These are phyloP conservation scores for Aureobasidium namibiae DNA, from an alignment of 2,329 filamentous ascomycete species.

Conservation along the genomic window DNA sequence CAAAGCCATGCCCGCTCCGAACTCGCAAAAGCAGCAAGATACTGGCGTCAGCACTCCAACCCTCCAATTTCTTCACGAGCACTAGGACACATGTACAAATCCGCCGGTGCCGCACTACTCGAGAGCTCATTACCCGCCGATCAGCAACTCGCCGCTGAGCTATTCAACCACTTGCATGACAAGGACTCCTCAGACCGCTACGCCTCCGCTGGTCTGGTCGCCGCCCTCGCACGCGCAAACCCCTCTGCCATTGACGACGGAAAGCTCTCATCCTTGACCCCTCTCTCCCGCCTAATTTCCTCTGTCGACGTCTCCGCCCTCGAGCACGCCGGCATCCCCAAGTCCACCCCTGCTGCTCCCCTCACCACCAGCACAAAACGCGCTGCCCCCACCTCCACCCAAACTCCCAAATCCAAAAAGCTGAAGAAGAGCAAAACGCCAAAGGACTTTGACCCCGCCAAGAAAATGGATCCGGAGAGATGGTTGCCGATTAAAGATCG, in stretches of 20 bases:
- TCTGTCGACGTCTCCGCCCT: conserved; percentile 55
- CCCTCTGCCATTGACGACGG: conserved; percentile 46
- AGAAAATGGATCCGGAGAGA: conserved; percentile 78
- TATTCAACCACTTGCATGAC: conserved; percentile 65
- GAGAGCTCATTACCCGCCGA: conserved; percentile 64
- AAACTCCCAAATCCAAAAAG: conserved; percentile 48
- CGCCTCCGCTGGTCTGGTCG: conserved; percentile 75
- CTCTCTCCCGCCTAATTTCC: conserved; percentile 53
- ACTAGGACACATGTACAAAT: conserved; percentile 59
- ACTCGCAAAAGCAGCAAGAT: conserved; percentile 67
- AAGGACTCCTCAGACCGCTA: conserved; percentile 59
- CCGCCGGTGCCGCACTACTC: conserved; percentile 75
- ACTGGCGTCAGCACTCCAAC: conserved; percentile 57
- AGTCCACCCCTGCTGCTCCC: conserved; percentile 22
- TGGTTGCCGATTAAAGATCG: conserved; percentile 89
- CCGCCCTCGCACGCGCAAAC: conserved; percentile 61
- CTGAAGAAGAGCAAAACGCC: conserved; percentile 55
- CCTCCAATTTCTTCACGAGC: conserved; percentile 28
- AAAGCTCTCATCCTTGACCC: conserved; percentile 49
- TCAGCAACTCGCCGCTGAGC: conserved; percentile 60
- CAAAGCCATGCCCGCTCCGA: conserved; percentile 63
- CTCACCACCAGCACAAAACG: conserved; percentile 38
- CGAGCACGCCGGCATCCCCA: conserved; percentile 56
- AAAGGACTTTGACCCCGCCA: conserved; percentile 67
- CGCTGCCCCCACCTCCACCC: conserved; percentile 29